phyloP scores from a whole-genome alignment of 1,284 basidiomycete genomes.

The Xerocomus cyaneibrunnescens region DNA sequence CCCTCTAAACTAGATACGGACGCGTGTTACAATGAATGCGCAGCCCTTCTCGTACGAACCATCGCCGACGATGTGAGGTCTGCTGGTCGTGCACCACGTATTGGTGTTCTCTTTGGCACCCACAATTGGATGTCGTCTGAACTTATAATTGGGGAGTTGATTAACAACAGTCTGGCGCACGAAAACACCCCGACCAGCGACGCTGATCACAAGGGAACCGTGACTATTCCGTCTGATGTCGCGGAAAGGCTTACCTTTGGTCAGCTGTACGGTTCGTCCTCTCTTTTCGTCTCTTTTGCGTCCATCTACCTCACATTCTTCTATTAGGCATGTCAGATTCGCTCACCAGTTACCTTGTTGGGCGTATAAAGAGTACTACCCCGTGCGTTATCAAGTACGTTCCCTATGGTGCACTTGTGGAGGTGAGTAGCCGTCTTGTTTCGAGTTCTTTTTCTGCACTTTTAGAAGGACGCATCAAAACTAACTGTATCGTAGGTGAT shows the following conservation, averaged over 20 bases:
- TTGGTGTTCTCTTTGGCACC: conserved; percentile 83
- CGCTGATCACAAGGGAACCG: conserved; percentile 30
- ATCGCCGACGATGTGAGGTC: conserved; percentile 39
- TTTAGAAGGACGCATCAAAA: background rate
- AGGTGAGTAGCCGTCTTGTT: conserved; percentile 39
- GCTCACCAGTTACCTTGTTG: conserved; percentile 69
- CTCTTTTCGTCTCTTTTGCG: background rate
- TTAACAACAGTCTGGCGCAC: conserved; percentile 54
- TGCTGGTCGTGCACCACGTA: conserved; percentile 35
- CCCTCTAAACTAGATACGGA: conserved; percentile 75
- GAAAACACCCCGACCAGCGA: conserved; percentile 17
- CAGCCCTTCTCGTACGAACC: conserved; percentile 57
- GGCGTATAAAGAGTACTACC: conserved; percentile 50
- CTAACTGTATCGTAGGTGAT: conserved; percentile 42
- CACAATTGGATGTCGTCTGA: conserved; percentile 76
- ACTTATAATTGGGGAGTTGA: conserved; percentile 62
- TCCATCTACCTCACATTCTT: background rate
- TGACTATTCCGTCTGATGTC: conserved; percentile 51
- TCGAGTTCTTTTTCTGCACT: background rate
- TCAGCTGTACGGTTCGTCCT: conserved; percentile 76
- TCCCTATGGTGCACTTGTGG: conserved; percentile 79
- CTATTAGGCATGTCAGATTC: conserved; percentile 77
- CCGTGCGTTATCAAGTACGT: conserved; percentile 85
- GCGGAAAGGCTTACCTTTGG: conserved; percentile 73
- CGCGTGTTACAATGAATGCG: conserved; percentile 72